Percentiles rank a stretch among this genome's conserved stretches.
Evolutionary conservation across 495 filamentous ascomycete genomes (phyloP).

Genomic region (Staphylotrichum longicolle): DNA sequence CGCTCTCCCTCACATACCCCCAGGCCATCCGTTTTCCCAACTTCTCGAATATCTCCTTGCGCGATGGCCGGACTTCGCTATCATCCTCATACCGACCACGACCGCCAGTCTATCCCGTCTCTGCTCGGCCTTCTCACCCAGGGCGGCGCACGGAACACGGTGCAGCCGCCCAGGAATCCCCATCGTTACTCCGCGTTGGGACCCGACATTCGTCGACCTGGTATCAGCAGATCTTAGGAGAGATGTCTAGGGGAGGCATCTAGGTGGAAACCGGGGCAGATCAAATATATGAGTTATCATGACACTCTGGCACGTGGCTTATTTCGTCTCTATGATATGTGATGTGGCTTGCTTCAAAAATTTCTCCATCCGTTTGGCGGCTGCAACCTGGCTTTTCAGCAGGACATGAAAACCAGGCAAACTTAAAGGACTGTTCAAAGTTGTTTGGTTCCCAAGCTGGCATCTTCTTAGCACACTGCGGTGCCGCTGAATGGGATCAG

Average conservation of each 20-base stretch:
- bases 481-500: too few species aligned
- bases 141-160: background rate
- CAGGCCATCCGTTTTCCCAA: conserved; percentile 16
- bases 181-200: conserved; percentile 7
- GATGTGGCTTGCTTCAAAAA: background rate
- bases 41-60: conserved; percentile 16
- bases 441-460: too few species aligned
- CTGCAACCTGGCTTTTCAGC: too few species aligned
- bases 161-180: conserved; percentile 2
- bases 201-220: conserved; percentile 10
- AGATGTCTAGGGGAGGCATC: conserved; percentile 25
- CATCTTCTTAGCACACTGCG: too few species aligned
- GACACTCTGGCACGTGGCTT: conserved; percentile 5
- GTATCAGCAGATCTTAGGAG: conserved; percentile 26
- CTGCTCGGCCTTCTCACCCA: conserved; percentile 17
- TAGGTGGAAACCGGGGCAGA: conserved; percentile 28
- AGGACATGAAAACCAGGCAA: too few species aligned
- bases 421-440: too few species aligned
- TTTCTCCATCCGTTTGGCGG: too few species aligned
- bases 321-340: background rate
- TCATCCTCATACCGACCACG: conserved; percentile 20
- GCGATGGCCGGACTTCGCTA: conserved; percentile 20
- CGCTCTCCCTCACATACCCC: conserved; percentile 7
- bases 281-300: conserved; percentile 31
- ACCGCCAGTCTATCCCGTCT: conserved; percentile 22